phyloP scores from a whole-genome alignment of 768 basidiomycete genomes.

The Pisolithus albus region DNA sequence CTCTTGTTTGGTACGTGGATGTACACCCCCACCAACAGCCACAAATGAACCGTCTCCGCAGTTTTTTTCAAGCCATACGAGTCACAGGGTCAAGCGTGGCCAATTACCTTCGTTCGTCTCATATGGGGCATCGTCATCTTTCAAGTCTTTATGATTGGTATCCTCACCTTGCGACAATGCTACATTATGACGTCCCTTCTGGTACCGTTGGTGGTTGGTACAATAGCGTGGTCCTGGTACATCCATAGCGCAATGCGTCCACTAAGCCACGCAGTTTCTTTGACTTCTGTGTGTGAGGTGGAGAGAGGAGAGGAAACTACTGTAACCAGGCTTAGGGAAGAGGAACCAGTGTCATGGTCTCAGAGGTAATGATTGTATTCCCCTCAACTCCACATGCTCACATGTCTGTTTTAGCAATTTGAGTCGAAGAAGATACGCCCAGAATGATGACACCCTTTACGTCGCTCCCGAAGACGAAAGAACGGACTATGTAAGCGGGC shows the following conservation, averaged over 20 bases:
- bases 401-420: slow-evolving; percentile 51
- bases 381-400: not conserved
- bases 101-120: slow-evolving; percentile 86
- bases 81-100: slow-evolving; percentile 96
- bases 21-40: not conserved
- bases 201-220: slow-evolving; percentile 68
- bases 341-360: slow-evolving; percentile 82
- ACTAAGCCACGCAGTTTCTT: slow-evolving; percentile 73
- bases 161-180: slow-evolving; percentile 67
- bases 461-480: slow-evolving; percentile 91
- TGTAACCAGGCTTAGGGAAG: slow-evolving; percentile 63
- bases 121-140: slow-evolving; percentile 92
- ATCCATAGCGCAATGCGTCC: slow-evolving; percentile 61
- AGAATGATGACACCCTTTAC: slow-evolving; percentile 91
- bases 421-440: slow-evolving; percentile 80
- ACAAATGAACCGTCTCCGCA: slow-evolving; percentile 23
- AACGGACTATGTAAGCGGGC: slow-evolving; percentile 69
- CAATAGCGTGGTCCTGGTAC: slow-evolving; percentile 76
- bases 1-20: slow-evolving; percentile 74
- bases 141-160: slow-evolving; percentile 94
- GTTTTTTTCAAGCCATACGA: slow-evolving; percentile 99
- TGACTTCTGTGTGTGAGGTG: slow-evolving; percentile 85
- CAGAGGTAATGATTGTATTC: slow-evolving; percentile 56
- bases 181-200: slow-evolving; percentile 57
- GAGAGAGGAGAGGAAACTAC: slow-evolving; percentile 83